A percentile compares a stretch with the other conserved stretches of the same genome.
Evolutionary conservation across 148 eudicot genomes (phyloP).

Genomic region (Cornus kousa): DNA sequence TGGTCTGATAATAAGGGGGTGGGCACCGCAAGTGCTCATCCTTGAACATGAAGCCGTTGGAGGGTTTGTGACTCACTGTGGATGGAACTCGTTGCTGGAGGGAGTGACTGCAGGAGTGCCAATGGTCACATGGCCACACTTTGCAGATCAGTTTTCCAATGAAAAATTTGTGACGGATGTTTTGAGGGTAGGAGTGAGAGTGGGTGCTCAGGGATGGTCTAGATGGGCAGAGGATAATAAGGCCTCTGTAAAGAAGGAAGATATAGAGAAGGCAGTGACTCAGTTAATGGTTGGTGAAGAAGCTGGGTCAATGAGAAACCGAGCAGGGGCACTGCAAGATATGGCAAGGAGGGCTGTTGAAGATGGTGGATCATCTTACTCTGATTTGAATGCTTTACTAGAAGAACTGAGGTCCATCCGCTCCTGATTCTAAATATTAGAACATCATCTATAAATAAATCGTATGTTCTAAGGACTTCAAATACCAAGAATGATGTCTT

Average conservation of each 20-base stretch:
- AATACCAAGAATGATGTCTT: too few species aligned
- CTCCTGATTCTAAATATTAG: too few species aligned
- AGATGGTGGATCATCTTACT: slow-evolving; percentile 14
- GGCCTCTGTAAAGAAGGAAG: not conserved
- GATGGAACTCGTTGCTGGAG: slow-evolving; percentile 21
- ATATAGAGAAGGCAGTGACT: slow-evolving; percentile 6
- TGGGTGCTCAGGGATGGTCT: slow-evolving; percentile 14
- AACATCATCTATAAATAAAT: too few species aligned
- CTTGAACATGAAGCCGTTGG: slow-evolving; percentile 20
- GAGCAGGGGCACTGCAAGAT: slow-evolving; percentile 9
- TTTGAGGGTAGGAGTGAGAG: slow-evolving; percentile 17
- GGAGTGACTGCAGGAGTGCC: slow-evolving; percentile 20
- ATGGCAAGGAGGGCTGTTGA: slow-evolving; percentile 12
- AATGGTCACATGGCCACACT: slow-evolving; percentile 22
- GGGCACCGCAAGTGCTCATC: slow-evolving; percentile 24
- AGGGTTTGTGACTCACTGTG: slow-evolving; percentile 28
- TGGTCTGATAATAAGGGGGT: slow-evolving; percentile 24
- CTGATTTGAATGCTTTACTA: slow-evolving; percentile 7
- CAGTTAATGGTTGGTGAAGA: slow-evolving; percentile 3
- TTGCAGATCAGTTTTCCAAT: slow-evolving; percentile 20
- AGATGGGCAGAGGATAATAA: not conserved
- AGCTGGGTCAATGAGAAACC: slow-evolving; percentile 9
- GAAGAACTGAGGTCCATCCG: slow-evolving; percentile 4
- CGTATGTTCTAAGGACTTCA: too few species aligned
- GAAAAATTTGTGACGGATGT: slow-evolving; percentile 13